Percentiles rank a stretch among this genome's conserved stretches.
Conservation (phyloP, 2,329 filamentous ascomycete species). For the Alternaria sp. region DNA sequence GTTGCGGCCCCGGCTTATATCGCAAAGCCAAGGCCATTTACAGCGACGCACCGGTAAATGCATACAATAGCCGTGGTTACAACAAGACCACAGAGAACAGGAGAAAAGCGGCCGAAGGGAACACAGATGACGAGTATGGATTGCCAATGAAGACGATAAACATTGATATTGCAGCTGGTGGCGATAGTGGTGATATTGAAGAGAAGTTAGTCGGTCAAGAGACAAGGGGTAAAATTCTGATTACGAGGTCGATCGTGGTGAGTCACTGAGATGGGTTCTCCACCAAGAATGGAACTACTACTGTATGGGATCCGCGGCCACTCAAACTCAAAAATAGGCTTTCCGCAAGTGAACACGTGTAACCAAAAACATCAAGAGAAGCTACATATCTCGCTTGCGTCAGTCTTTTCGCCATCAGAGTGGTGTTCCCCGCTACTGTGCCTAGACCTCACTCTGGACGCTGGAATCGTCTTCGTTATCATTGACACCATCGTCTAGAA, state of each 20-base stretch:
- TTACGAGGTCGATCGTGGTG: background rate
- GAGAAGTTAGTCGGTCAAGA: background rate
- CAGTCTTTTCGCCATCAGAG: background rate
- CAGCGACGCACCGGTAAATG: background rate
- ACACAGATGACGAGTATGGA: background rate
- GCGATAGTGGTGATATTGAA: background rate
- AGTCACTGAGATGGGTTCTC: background rate
- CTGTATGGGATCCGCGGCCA: too few relatives aligned
- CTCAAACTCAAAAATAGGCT: too few relatives aligned
- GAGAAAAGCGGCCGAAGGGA: background rate
- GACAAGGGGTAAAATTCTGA: background rate
- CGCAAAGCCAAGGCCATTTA: background rate
- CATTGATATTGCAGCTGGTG: background rate
- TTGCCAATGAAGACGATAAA: background rate
- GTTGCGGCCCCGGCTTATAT: slow-evolving; percentile 25
- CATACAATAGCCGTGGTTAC: background rate
- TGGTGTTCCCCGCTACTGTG: too few relatives aligned
- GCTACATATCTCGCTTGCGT: too few relatives aligned
- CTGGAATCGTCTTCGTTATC: slow-evolving; percentile 9
- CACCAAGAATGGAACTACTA: too few relatives aligned
- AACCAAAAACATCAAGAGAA: too few relatives aligned
- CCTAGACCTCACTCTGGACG: too few relatives aligned
- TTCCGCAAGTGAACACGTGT: too few relatives aligned
- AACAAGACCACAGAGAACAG: background rate
- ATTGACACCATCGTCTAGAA: slow-evolving; percentile 24